These are phyloP conservation scores for Fistulinella prunicolor DNA, from an alignment of 768 basidiomycete species.

Conservation along the genomic window DNA sequence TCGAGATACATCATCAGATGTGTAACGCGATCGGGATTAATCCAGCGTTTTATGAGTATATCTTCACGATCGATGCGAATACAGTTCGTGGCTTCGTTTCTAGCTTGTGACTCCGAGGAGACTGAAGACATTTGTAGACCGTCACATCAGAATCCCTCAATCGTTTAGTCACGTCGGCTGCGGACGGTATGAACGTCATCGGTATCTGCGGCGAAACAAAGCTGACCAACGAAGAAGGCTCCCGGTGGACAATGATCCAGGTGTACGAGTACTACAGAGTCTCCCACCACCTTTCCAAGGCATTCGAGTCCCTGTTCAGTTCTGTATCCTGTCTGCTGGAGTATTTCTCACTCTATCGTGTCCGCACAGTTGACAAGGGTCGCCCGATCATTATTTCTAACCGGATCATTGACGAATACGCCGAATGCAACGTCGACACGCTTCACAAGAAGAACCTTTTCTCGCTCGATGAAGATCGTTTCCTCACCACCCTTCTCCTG, in stretches of 20 bases:
- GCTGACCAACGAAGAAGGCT: constrained; percentile 85
- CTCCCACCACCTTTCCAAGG: constrained; percentile 91
- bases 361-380: constrained; percentile 95
- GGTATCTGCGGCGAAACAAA: constrained; percentile 96
- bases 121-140: constrained; percentile 45
- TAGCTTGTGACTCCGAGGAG: not conserved
- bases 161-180: constrained; percentile 79
- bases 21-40: constrained; percentile 96
- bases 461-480: constrained; percentile 94
- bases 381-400: constrained; percentile 96
- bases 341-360: constrained; percentile 92
- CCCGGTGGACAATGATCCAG: constrained; percentile 99
- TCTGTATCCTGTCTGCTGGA: constrained; percentile 95
- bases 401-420: constrained; percentile 92
- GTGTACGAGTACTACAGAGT: constrained; percentile 96
- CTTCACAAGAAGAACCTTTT: constrained; percentile 96
- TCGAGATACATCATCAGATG: constrained; percentile 98
- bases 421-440: constrained; percentile 91
- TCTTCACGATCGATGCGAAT: constrained; percentile 96
- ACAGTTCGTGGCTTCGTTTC: constrained; percentile 58
- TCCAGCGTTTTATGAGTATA: constrained; percentile 96
- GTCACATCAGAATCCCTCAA: constrained; percentile 91
- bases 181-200: constrained; percentile 86
- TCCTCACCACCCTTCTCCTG: constrained; percentile 87
- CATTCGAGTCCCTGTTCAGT: constrained; percentile 90